Evolutionary conservation across 2,329 filamentous ascomycete species (phyloP).

Genomic region (Myriosclerotinia curreyana): DNA sequence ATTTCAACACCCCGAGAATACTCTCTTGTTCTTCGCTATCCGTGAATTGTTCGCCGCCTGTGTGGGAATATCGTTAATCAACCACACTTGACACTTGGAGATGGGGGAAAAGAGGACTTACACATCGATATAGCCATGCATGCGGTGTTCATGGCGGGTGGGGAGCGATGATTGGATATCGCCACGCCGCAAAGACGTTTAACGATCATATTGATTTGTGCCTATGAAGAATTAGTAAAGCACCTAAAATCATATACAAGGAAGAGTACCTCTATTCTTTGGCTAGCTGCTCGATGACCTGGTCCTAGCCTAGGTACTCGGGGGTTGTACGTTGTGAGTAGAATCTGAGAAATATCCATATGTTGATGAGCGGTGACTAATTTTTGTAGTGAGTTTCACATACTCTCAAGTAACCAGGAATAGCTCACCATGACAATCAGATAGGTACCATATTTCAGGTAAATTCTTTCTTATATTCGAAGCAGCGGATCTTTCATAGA

Average conservation of each 20-base stretch:
- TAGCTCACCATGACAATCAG: conserved; percentile 30
- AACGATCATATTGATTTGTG: conserved; percentile 26
- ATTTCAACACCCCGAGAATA: conserved; percentile 35
- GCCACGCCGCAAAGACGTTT: conserved; percentile 30
- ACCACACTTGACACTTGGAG: background rate
- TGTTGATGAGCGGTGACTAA: conserved; percentile 43
- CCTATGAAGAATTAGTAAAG: conserved; percentile 17
- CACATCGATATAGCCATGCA: conserved; percentile 40
- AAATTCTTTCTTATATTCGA: conserved; percentile 18
- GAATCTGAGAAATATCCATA: conserved; percentile 43
- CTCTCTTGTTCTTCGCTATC: conserved; percentile 36
- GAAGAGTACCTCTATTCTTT: conserved; percentile 25
- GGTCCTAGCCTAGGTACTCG: conserved; percentile 30
- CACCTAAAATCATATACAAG: background rate
- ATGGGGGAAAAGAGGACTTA: background rate
- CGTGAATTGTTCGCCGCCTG: conserved; percentile 37
- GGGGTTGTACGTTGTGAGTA: conserved; percentile 44
- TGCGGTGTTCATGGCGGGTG: conserved; percentile 38
- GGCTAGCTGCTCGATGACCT: conserved; percentile 21
- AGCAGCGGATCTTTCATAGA: conserved; percentile 25
- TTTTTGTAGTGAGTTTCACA: background rate
- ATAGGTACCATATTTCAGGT: conserved; percentile 31
- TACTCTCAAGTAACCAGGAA: background rate
- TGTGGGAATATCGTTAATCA: background rate
- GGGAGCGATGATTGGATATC: conserved; percentile 28